A percentile compares a stretch with the other conserved stretches of the same genome.
phyloP scores from a whole-genome alignment of 225 moss, liverwort and hornwort species.

The Ulota crispa region DNA sequence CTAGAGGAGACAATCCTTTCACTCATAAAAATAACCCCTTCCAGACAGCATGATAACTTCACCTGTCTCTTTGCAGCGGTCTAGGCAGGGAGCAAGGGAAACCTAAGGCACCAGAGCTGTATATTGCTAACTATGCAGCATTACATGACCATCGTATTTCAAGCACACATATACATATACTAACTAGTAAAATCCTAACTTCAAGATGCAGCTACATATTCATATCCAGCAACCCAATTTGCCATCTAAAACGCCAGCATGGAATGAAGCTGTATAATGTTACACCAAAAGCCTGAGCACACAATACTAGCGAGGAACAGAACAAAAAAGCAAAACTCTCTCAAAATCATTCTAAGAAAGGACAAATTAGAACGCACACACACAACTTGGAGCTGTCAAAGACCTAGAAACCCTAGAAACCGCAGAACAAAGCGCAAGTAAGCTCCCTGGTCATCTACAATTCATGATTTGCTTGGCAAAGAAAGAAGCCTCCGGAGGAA shows the following conservation, averaged over 20 bases:
- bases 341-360: not conserved
- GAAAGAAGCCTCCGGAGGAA: not conserved
- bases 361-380: not conserved
- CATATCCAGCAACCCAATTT: slow-evolving; percentile 60
- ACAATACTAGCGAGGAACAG: not conserved
- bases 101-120: not conserved
- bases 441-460: not conserved
- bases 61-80: not conserved
- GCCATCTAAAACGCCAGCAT: slow-evolving; percentile 54
- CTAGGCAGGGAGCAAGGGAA: not conserved
- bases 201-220: not conserved
- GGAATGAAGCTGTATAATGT: slow-evolving; percentile 67
- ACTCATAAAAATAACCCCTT: not conserved
- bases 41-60: not conserved
- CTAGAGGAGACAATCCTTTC: not conserved
- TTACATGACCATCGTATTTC: no score
- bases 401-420: not conserved
- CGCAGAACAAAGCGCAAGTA: not conserved
- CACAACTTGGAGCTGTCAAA: not conserved
- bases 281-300: slow-evolving; percentile 7
- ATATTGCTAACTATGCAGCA: not conserved
- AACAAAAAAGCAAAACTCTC: not conserved
- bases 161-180: not conserved
- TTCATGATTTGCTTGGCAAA: not conserved
- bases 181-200: not conserved